Evolutionary conservation across 768 basidiomycete species (phyloP), one percentile per base, ranked within the genome.

Genomic region (Russula abietina): DNA sequence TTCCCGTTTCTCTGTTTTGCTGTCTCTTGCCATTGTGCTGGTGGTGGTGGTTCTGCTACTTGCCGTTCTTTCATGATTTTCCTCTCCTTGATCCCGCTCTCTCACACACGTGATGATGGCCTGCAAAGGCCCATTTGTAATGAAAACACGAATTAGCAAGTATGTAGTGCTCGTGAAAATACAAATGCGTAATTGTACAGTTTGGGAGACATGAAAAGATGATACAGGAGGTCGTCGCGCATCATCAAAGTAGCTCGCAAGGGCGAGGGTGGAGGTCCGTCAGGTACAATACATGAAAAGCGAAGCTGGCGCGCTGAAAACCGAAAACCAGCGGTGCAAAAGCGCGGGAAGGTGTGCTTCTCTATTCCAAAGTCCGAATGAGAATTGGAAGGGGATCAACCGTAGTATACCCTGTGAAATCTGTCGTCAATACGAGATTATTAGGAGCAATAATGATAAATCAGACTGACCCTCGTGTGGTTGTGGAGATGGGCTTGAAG

Each of bases 401-500:
- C 66, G 45, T 67, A 67, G 36, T 58, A 67, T 26, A 67, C 63
- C 43, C 66, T 67, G 63, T 9, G 24, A 46, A 33, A 24, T 24
- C 30, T 22, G 50, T 67, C 56, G 65, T 48, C 59, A 38, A 43
- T 28, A 32, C 49, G 14, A 8, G 22, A 16, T 33, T 33, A 33
- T 33, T 5, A 11, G 7, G 33, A 8, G 9, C 9, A 17, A n/a
- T 12, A 9, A 16, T 28, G 41, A 50, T 0, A 5, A 46, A 1
- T 11, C 16, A 4, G 62, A 77, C 88, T 79, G 73, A 90, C 88
- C 89, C 88, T 75, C 83, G 74, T 7, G 84, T 61, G 11, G 88
- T 87, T n/a, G 88, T 88, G 45, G 88, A 89, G 77, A 89, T 87
- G 22, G 89, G 89, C 71, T 85, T 83, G 75, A 91, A 91, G 71